A percentile compares a stretch with the other conserved stretches of the same genome.
phyloP scores from a whole-genome alignment of 2,329 filamentous ascomycete genomes.

The Fusarium buharicum region DNA sequence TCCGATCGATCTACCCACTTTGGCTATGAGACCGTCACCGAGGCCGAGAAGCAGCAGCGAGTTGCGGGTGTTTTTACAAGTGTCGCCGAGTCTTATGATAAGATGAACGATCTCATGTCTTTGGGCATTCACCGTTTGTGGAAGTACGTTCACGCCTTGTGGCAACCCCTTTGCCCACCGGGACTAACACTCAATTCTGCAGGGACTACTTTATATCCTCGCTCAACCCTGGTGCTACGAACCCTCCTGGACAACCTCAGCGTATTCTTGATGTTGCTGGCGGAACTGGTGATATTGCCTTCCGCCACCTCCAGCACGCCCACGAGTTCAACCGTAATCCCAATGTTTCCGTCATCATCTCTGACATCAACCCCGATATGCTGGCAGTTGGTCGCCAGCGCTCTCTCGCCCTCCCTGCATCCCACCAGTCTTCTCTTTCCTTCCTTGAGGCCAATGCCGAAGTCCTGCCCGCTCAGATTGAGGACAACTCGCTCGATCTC shows the following conservation, averaged over 20 bases:
- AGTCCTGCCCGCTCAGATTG: conserved; percentile 70
- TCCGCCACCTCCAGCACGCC: conserved; percentile 91
- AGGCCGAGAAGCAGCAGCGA: conserved; percentile 75
- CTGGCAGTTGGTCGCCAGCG: conserved; percentile 87
- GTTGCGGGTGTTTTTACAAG: conserved; percentile 94
- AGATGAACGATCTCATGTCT: conserved; percentile 99
- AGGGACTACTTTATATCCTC: conserved; percentile 92
- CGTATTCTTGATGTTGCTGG: conserved; percentile 96
- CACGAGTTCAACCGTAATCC: conserved; percentile 81
- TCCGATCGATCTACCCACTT: conserved; percentile 81
- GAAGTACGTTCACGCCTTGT: conserved; percentile 67
- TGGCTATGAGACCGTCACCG: conserved; percentile 85
- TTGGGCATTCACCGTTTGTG: conserved; percentile 95
- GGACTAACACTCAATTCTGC: conserved; percentile 22
- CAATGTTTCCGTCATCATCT: conserved; percentile 85
- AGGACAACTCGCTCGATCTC: conserved; percentile 81
- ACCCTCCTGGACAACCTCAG: conserved; percentile 60
- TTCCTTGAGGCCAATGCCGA: conserved; percentile 96
- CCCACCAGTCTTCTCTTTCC: conserved; percentile 67
- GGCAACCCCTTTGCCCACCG: background rate
- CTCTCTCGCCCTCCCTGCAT: conserved; percentile 66
- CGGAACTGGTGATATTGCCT: conserved; percentile 97
- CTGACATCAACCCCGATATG: conserved; percentile 97
- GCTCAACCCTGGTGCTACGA: conserved; percentile 80
- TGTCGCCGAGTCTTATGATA: conserved; percentile 93